Evolutionary conservation across 495 filamentous ascomycete species (phyloP).

Genomic region (Oleoguttula mirabilis): DNA sequence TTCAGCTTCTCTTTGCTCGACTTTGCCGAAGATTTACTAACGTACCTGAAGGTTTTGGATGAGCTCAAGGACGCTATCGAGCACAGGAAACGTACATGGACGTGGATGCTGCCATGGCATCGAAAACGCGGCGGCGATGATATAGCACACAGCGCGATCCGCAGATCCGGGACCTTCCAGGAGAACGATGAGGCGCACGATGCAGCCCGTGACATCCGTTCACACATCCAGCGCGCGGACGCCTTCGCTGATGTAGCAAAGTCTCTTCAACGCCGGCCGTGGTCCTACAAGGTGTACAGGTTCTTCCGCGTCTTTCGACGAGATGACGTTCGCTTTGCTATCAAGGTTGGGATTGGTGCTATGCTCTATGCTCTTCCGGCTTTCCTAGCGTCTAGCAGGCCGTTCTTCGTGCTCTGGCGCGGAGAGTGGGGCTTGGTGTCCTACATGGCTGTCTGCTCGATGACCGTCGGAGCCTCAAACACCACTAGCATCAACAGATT

Average conservation of each 20-base stretch:
- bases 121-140: background rate
- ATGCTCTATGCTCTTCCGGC: slow-evolving; percentile 75
- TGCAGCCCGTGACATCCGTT: slow-evolving; percentile 8
- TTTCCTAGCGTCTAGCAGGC: slow-evolving; percentile 65
- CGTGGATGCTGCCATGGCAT: slow-evolving; percentile 77
- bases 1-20: slow-evolving; percentile 82
- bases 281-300: slow-evolving; percentile 47
- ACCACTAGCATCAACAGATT: slow-evolving; percentile 80
- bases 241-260: slow-evolving; percentile 19
- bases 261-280: slow-evolving; percentile 13
- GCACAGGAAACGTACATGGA: slow-evolving; percentile 54
- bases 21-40: slow-evolving; percentile 79
- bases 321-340: slow-evolving; percentile 64
- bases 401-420: slow-evolving; percentile 75
- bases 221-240: slow-evolving; percentile 12
- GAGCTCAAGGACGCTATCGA: slow-evolving; percentile 61
- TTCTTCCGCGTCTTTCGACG: slow-evolving; percentile 46
- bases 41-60: slow-evolving; percentile 70
- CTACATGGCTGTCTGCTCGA: slow-evolving; percentile 96
- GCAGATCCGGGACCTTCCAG: background rate
- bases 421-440: slow-evolving; percentile 95
- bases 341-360: slow-evolving; percentile 87
- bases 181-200: slow-evolving; percentile 14
- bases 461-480: slow-evolving; percentile 88
- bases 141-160: background rate